Base-by-base conservation (phyloP, 257 asterid species). In the Solanum etuberosum region DNA sequence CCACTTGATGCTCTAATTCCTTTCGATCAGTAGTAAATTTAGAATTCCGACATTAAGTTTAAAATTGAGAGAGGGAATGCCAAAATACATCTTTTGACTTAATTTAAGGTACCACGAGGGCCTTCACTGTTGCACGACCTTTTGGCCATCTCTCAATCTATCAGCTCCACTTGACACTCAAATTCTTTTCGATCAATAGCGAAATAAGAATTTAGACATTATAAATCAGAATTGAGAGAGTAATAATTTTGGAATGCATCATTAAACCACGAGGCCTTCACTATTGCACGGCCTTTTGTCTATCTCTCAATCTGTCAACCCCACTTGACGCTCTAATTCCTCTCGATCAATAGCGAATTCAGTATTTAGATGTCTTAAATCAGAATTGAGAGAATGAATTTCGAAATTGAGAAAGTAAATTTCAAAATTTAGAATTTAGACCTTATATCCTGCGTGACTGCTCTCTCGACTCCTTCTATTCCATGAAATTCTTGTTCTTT, bases 81-180 rank as follows among this genome's bases (percentile, higher is more conserved):
- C 67, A 2, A 71, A 71, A 71, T 65, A 16, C 72, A 63, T 25
- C 34, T 63, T 25, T 63, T 11, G 25, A 63, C 72, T 25, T 25
- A 25, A 67, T 84, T 14, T 15, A 23, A 83, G 5, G 54, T 70
- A 73, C 65, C 65, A 83, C 43, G 48, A 42, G 46, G 83, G 83
- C 31, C 23, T 84, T 76, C 72, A 70, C n/a, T 83, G 76, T 84
- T 84, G 68, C 72, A 87, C 80, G 59, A 67, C 13, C 11, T 31
- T 25, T 21, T 85, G 29, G 85, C 61, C 3, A 65, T 51, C 11
- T 42, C 77, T 82, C 51, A 8, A 16, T 84, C 21, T 59, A 10
- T 20, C 12, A 78, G 70, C 34, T 5, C 83, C 86, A 61, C 3
- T 51, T 27, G 81, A 73, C 2, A 5, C 80, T 37, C 3, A 12